A percentile compares a stretch with the other conserved stretches of the same genome.
Conservation (phyloP, 345 rosid species). For the Odontarrhena argentea region DNA sequence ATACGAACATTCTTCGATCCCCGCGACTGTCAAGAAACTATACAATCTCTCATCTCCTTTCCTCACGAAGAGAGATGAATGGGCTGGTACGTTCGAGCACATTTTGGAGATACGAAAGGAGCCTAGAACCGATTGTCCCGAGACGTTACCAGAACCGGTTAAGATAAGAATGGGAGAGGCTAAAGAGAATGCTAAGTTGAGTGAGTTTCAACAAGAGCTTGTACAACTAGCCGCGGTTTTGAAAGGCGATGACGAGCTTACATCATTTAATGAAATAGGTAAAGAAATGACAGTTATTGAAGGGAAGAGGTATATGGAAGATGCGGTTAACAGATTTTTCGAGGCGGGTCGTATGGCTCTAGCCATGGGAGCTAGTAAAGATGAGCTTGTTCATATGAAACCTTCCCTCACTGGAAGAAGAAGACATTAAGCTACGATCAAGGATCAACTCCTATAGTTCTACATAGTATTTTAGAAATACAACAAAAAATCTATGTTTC, state of each 20-base stretch:
- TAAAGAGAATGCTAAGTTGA: constrained; percentile 63
- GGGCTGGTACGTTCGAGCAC: constrained; percentile 88
- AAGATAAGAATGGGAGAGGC: constrained; percentile 64
- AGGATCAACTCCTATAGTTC: no score
- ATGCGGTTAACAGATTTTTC: constrained; percentile 74
- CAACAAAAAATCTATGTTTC: no score
- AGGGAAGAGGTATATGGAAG: constrained; percentile 82
- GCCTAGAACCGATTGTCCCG: constrained; percentile 90
- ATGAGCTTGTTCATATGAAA: constrained; percentile 80
- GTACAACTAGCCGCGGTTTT: constrained; percentile 80
- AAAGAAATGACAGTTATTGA: constrained; percentile 71
- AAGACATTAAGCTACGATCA: constrained; percentile 14
- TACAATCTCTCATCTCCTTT: constrained; percentile 66
- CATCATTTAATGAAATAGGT: constrained; percentile 52
- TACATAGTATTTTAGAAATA: no score
- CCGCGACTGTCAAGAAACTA: constrained; percentile 84
- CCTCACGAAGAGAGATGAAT: constrained; percentile 79
- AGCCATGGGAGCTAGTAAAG: constrained; percentile 75
- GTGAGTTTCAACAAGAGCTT: constrained; percentile 83
- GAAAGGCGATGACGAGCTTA: constrained; percentile 62
- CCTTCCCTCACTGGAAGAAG: constrained; percentile 64
- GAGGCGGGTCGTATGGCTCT: constrained; percentile 63
- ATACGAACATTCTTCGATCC: constrained; percentile 90
- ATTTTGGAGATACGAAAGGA: constrained; percentile 54
- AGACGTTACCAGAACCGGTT: constrained; percentile 57